Conservation (phyloP, 108 stramenopile genomes). For the Skeletonema grethae region DNA sequence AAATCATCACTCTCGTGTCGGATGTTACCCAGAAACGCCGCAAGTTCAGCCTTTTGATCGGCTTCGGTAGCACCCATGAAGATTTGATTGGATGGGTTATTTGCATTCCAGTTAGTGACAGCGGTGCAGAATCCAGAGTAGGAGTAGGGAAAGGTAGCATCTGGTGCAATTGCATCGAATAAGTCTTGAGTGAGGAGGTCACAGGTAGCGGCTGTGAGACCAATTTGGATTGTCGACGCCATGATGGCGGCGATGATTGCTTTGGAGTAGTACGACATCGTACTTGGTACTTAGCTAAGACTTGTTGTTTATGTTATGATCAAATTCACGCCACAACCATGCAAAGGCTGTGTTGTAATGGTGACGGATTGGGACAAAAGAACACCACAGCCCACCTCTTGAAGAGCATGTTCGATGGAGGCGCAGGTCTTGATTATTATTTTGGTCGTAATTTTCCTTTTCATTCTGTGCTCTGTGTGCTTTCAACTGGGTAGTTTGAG, state of each 20-base stretch:
- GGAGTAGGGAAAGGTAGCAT: background rate
- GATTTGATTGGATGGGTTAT: conserved; percentile 6
- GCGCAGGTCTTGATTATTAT: too few relatives aligned
- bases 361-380: background rate
- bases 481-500: too few relatives aligned
- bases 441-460: too few relatives aligned
- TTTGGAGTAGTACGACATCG: background rate
- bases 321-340: too few relatives aligned
- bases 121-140: conserved; percentile 7
- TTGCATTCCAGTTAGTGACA: conserved; percentile 1
- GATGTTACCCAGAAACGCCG: conserved; percentile 1
- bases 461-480: too few relatives aligned
- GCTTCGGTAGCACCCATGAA: conserved; percentile 4
- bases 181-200: background rate
- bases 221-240: background rate
- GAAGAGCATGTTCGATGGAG: too few relatives aligned
- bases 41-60: conserved; percentile 4
- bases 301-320: background rate
- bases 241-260: background rate
- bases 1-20: conserved; percentile 2
- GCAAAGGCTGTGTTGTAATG: background rate
- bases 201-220: background rate
- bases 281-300: background rate
- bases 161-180: conserved; percentile 5
- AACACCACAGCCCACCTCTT: background rate